Evolutionary conservation across 805 yeast genomes (phyloP), one percentile per base, ranked within the genome.

Genomic region (Wickerhamiella siamensis): DNA sequence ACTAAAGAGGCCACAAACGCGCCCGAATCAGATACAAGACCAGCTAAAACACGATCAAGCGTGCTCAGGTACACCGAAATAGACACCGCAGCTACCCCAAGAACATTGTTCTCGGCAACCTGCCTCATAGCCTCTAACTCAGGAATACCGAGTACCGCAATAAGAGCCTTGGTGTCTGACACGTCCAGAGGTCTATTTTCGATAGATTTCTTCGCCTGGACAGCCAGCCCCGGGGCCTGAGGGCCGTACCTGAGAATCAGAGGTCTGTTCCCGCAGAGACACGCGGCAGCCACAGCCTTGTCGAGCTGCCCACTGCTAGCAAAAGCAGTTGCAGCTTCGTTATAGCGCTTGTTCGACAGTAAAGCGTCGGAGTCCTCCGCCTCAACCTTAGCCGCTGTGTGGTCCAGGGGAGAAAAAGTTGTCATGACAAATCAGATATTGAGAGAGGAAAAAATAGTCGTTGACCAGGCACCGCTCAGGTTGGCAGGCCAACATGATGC

Each of bases 101-200:
- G 27, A 5, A 52, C 24, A 38, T 51, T 50, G 36, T 45, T 48
- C 24, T 47, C 50, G 3, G 53, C 53, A 21, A 40, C 43, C 19
- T 19, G 33, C 18, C 38, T 26, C 4, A 24, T 24, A 24, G 29
- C 32, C 16, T 12, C 31, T 12, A 16, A 9, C n/a, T 20, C n/a
- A n/a, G n/a, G 21, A 31, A 36, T n/a, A n/a, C 3, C 31, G 19
- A 22, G 21, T 2, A 20, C 38, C 8, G 3, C 20, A 3, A 14
- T 10, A 15, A 22, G n/a, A 5, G 20, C 20, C 38, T 6, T 24
- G 29, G 29, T 12, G 29, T 24, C 29, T 12, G 6, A 12, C 29
- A 12, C 6, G 29, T 24, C 5, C 38, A 44, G 8, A 37, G 32
- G 6, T 50, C 24, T 37, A 49, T 50, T 35, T 45, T 49, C 24